Conservation (phyloP, 192 early-diverging fungal species). For the Coemansia sp. region DNA sequence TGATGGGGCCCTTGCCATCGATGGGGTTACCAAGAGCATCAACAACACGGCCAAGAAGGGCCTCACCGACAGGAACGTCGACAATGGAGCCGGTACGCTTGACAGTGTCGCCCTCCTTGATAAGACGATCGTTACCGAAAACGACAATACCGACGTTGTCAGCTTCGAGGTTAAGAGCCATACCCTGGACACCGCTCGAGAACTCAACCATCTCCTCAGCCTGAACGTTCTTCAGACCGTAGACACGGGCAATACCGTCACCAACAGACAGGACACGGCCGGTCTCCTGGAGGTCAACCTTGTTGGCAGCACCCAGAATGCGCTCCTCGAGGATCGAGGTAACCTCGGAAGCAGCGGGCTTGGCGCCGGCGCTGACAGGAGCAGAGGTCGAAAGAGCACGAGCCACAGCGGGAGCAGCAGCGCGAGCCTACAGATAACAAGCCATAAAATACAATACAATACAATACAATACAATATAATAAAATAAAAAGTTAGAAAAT, state of each 20-base stretch:
- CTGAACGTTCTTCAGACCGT: conserved; percentile 96
- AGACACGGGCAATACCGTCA: conserved; percentile 99
- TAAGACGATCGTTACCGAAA: conserved; percentile 99
- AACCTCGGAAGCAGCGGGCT: conserved; percentile 86
- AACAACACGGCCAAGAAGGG: conserved; percentile 96
- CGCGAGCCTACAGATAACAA: conserved; percentile 41
- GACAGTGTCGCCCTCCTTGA: conserved; percentile 99
- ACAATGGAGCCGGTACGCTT: conserved; percentile 99
- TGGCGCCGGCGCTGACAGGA: conserved; percentile 49
- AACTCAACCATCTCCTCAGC: conserved; percentile 99
- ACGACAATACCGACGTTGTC: conserved; percentile 99
- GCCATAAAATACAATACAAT: neutral
- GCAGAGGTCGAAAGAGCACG: conserved; percentile 54
- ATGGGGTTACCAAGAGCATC: conserved; percentile 99
- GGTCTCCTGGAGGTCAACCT: conserved; percentile 94
- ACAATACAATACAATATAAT: neutral
- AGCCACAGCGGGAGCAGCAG: conserved; percentile 45
- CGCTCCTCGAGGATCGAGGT: conserved; percentile 97
- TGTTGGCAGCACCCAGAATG: conserved; percentile 82
- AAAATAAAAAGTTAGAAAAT: neutral
- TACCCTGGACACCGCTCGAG: conserved; percentile 98
- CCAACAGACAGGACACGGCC: conserved; percentile 99
- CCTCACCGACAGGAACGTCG: conserved; percentile 95
- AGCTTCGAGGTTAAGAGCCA: conserved; percentile 99
- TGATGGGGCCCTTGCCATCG: conserved; percentile 97